These are phyloP conservation scores for Lagenidium sp. DNA, from an alignment of 352 stramenopile genomes.

Conservation along the genomic window DNA sequence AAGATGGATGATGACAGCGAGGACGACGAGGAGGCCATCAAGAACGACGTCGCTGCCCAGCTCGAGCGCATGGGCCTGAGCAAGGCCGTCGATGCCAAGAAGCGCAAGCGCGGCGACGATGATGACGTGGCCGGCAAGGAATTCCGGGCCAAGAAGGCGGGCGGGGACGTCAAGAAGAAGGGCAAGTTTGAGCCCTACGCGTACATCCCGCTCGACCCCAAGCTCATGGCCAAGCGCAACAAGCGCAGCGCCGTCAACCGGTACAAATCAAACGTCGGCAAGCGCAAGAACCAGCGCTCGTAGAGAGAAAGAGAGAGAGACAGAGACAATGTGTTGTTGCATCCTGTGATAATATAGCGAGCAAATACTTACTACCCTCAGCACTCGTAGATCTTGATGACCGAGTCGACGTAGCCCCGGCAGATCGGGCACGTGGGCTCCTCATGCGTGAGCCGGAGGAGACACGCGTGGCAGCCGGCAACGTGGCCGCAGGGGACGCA, in stretches of 20 bases:
- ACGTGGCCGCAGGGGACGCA: constrained; percentile 62
- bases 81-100: constrained; percentile 25
- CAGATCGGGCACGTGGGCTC: constrained; percentile 36
- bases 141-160: constrained; percentile 94
- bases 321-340: constrained; percentile 2
- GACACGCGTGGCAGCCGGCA: constrained; percentile 37
- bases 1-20: constrained; percentile 47
- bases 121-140: constrained; percentile 69
- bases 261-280: constrained; percentile 72
- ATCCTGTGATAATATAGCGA: too few species aligned
- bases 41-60: constrained; percentile 72
- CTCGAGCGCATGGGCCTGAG: constrained; percentile 77
- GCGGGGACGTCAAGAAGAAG: constrained; percentile 96
- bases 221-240: constrained; percentile 89
- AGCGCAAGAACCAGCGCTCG: constrained; percentile 36
- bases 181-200: constrained; percentile 96
- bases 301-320: constrained; percentile 3
- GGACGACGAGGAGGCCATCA: constrained; percentile 57
- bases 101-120: constrained; percentile 57
- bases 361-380: constrained; percentile 2
- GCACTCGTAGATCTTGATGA: constrained; percentile 31
- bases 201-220: constrained; percentile 96
- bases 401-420: constrained; percentile 19
- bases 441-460: constrained; percentile 21
- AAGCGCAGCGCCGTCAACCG: constrained; percentile 70